phyloP scores from a whole-genome alignment of 2,329 filamentous ascomycete genomes.

The Mariannaea sp. region DNA sequence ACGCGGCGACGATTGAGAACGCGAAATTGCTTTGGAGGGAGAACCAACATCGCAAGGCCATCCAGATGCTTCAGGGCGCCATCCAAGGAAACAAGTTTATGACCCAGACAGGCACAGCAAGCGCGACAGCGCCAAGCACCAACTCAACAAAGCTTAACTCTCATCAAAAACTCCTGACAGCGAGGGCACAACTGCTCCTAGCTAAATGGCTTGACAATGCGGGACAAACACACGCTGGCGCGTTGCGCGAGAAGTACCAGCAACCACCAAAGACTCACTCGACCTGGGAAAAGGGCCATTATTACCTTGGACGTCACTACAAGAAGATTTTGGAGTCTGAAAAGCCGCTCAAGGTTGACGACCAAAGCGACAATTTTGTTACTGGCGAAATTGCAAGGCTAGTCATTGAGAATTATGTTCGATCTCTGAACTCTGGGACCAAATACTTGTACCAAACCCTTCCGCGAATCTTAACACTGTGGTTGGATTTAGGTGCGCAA shows the following conservation, averaged over 20 bases:
- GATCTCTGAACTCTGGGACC: slow-evolving; percentile 84
- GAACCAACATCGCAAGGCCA: slow-evolving; percentile 91
- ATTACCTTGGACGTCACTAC: slow-evolving; percentile 95
- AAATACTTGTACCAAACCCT: slow-evolving; percentile 97
- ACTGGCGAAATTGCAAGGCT: slow-evolving; percentile 85
- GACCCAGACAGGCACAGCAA: slow-evolving; percentile 47
- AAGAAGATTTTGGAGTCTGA: slow-evolving; percentile 94
- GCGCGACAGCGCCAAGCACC: slow-evolving; percentile 43
- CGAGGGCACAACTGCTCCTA: slow-evolving; percentile 81
- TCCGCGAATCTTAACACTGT: slow-evolving; percentile 88
- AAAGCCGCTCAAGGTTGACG: slow-evolving; percentile 73
- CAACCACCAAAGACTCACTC: slow-evolving; percentile 72
- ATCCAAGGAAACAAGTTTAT: slow-evolving; percentile 82
- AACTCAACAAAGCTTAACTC: slow-evolving; percentile 44
- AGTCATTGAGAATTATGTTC: slow-evolving; percentile 90
- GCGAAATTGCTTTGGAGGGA: slow-evolving; percentile 92
- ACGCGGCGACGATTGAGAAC: slow-evolving; percentile 91
- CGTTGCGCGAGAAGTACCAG: slow-evolving; percentile 81
- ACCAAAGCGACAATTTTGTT: slow-evolving; percentile 76
- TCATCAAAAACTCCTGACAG: slow-evolving; percentile 66
- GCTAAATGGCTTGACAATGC: slow-evolving; percentile 96
- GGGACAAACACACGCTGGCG: slow-evolving; percentile 86
- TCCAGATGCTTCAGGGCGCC: slow-evolving; percentile 85
- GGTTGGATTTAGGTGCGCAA: slow-evolving; percentile 87
- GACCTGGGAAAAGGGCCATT: slow-evolving; percentile 95